Evolutionary conservation across 768 basidiomycete genomes (phyloP), one percentile per base, ranked within the genome.

Genomic region (Tricholoma matsutake): DNA sequence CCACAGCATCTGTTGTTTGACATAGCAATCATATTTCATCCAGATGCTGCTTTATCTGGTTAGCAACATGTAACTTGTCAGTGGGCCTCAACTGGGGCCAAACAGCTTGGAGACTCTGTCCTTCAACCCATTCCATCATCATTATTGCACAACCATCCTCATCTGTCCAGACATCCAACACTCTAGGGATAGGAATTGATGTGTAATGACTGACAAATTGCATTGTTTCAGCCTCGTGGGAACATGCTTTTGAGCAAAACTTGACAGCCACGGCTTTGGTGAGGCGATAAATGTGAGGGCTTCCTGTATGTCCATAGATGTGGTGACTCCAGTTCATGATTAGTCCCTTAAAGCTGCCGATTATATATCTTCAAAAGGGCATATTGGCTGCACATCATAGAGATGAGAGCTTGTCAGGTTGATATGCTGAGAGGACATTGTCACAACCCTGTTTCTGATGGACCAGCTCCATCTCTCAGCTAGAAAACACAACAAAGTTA

Each of bases 131-230:
- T 29, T 58, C 57, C 57, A 47, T 58, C 28, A 58, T 32, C 37
- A 43, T 58, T 22, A 22, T 32, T 43, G 31, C 37, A 16, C 37
- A n/a, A n/a, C n/a, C n/a, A n/a, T 49, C 56, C 25, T 54, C 37
- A 25, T 32, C 5, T 47, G 31, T 22, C 57, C 57, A 58, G 31
- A 28, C 25, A 43, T 58, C 57, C 22, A 43, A 58, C 20, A 58
- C 31, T 47, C 31, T 58, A 32, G 57, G 57, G 39, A 58, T 43
- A 41, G 57, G 57, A 58, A 58, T 58, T n/a, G n/a, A n/a, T n/a
- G n/a, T n/a, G n/a, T n/a, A 29, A 20, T 47, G 39, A 41, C 37
- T 20, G 57, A 58, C 29, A 10, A 43, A 58, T 29, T 10, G 39
- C 57, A 58, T 58, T 11, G 57, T 58, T 47, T 58, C 57, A 16